Conservation (phyloP, 176 grass and related monocot species). For the Eremochloa ophiuroides region DNA sequence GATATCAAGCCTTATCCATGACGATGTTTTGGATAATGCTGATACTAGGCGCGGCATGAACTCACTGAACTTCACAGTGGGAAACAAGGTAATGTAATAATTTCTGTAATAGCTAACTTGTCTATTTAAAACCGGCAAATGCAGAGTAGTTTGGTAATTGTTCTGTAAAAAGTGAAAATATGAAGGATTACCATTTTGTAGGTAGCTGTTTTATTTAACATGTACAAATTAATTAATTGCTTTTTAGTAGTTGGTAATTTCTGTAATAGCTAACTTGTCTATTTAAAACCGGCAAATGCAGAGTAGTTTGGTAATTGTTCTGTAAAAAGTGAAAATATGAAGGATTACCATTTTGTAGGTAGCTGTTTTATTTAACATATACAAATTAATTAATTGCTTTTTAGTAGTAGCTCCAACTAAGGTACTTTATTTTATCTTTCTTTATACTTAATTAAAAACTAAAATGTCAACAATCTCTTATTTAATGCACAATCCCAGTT, state of each 20-base stretch:
- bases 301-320: not conserved
- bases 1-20: conserved; percentile 88
- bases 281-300: not conserved
- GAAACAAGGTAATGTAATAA: conserved; percentile 54
- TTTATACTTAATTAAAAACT: not conserved
- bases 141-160: not conserved
- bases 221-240: not conserved
- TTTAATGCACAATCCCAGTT: not conserved
- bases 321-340: not conserved
- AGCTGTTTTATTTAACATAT: not conserved
- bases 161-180: not conserved
- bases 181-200: not conserved
- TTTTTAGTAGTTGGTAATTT: not conserved
- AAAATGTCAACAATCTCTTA: conserved; percentile 5
- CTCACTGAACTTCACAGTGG: conserved; percentile 70
- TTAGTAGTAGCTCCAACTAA: not conserved
- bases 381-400: not conserved
- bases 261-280: not conserved
- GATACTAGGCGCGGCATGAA: conserved; percentile 73
- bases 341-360: not conserved
- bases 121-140: not conserved
- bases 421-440: conserved; percentile 2
- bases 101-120: not conserved
- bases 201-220: not conserved
- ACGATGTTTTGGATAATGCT: conserved; percentile 84